phyloP scores from a whole-genome alignment of 176 grass and related monocot species.

The Bolboschoenus planiculmis region DNA sequence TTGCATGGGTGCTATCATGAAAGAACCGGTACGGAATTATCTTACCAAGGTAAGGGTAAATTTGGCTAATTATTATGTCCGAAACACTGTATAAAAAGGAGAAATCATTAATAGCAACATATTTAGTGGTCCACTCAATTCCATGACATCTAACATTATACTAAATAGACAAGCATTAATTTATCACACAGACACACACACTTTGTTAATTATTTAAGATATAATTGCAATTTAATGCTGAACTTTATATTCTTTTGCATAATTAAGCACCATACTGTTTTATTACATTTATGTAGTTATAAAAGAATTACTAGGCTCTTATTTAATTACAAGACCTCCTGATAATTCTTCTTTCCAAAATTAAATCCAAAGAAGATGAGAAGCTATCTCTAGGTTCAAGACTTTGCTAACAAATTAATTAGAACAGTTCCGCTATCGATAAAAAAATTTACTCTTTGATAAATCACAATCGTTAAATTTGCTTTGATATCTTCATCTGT shows the following conservation, averaged over 20 bases:
- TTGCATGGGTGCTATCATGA: slow-evolving; percentile 24
- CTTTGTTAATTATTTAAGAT: not conserved
- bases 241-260: not conserved
- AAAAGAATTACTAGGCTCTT: too few relatives aligned
- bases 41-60: slow-evolving; percentile 11
- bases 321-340: too few relatives aligned
- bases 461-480: too few relatives aligned
- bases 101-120: slow-evolving; percentile 14
- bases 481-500: too few relatives aligned
- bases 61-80: slow-evolving; percentile 18
- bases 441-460: too few relatives aligned
- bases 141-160: not conserved
- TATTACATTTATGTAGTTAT: too few relatives aligned
- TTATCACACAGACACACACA: not conserved
- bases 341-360: too few relatives aligned
- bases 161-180: not conserved
- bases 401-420: too few relatives aligned
- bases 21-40: slow-evolving; percentile 12
- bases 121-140: not conserved
- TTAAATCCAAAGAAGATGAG: too few relatives aligned
- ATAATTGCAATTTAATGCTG: not conserved
- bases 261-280: too few relatives aligned
- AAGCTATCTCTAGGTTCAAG: too few relatives aligned
- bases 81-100: slow-evolving; percentile 11
- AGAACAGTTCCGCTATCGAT: too few relatives aligned